These are phyloP conservation scores for Russula brevipes DNA, from an alignment of 768 basidiomycete species.

Conservation along the genomic window DNA sequence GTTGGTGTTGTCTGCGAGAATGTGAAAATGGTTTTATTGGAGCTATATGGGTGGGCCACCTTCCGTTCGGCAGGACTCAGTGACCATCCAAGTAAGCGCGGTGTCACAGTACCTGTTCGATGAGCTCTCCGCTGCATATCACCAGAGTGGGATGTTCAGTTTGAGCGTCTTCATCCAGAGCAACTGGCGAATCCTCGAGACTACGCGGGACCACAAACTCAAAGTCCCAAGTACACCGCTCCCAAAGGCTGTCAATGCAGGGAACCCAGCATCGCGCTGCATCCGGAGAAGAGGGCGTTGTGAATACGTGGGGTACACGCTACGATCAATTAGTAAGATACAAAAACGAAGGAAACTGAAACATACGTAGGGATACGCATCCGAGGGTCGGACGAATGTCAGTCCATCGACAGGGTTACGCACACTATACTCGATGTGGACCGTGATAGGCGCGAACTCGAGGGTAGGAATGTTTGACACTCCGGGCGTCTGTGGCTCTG, in stretches of 20 bases:
- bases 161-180: conserved; percentile 42
- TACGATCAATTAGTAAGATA: conserved; percentile 31
- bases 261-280: conserved; percentile 99
- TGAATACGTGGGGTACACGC: conserved; percentile 92
- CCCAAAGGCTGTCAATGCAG: conserved; percentile 91
- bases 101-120: conserved; percentile 67
- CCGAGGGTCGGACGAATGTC: conserved; percentile 76
- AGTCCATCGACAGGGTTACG: conserved; percentile 80
- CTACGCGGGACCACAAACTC: conserved; percentile 90
- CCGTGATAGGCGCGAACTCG: conserved; percentile 66
- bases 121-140: conserved; percentile 89
- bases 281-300: conserved; percentile 81
- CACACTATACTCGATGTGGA: conserved; percentile 77
- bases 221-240: conserved; percentile 97
- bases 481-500: conserved; percentile 74
- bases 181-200: conserved; percentile 57
- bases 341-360: background rate
- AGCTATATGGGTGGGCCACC: conserved; percentile 91
- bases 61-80: conserved; percentile 32
- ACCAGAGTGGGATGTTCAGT: conserved; percentile 77
- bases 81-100: conserved; percentile 1
- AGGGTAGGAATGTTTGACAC: conserved; percentile 25
- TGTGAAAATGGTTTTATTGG: conserved; percentile 90
- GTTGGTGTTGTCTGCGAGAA: conserved; percentile 83
- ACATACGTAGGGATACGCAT: conserved; percentile 81